These are phyloP conservation scores for Xylariales sp. DNA, from an alignment of 2,329 filamentous ascomycete species.

Conservation along the genomic window DNA sequence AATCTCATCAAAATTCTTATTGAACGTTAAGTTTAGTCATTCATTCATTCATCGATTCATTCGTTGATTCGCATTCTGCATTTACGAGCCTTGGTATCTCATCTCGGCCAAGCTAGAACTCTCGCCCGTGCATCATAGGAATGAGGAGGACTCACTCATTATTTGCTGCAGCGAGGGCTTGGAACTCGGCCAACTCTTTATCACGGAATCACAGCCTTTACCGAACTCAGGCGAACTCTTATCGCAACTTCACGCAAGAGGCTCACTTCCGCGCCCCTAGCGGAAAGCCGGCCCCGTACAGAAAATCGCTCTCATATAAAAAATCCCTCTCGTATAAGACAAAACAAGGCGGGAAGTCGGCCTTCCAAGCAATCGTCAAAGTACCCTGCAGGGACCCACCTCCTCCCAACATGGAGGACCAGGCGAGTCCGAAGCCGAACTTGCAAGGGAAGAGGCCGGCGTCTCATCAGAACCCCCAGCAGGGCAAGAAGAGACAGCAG, in stretches of 20 bases:
- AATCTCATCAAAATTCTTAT: constrained; percentile 30
- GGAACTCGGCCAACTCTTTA: constrained; percentile 9
- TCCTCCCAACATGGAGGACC: not conserved
- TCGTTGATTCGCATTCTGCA: constrained; percentile 7
- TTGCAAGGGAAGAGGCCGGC: constrained; percentile 40
- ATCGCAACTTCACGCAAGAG: not conserved
- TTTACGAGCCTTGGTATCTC: not conserved
- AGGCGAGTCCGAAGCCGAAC: constrained; percentile 4
- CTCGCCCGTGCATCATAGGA: not conserved
- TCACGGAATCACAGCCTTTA: not conserved
- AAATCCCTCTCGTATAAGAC: not conserved
- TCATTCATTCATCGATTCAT: not conserved
- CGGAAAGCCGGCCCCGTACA: not conserved
- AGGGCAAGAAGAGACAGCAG: constrained; percentile 36
- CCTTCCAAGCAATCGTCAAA: not conserved
- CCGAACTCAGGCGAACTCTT: not conserved
- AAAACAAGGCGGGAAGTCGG: not conserved
- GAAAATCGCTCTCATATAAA: too few species aligned
- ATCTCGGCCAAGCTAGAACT: not conserved
- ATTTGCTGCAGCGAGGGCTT: constrained; percentile 7
- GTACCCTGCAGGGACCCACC: constrained; percentile 3
- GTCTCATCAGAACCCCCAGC: constrained; percentile 32
- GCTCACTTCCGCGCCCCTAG: not conserved
- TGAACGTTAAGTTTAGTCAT: not conserved
- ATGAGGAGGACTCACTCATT: constrained; percentile 26